These are phyloP conservation scores for Tolypocladium endophyticum DNA, from an alignment of 2,329 filamentous ascomycete genomes.

Conservation along the genomic window DNA sequence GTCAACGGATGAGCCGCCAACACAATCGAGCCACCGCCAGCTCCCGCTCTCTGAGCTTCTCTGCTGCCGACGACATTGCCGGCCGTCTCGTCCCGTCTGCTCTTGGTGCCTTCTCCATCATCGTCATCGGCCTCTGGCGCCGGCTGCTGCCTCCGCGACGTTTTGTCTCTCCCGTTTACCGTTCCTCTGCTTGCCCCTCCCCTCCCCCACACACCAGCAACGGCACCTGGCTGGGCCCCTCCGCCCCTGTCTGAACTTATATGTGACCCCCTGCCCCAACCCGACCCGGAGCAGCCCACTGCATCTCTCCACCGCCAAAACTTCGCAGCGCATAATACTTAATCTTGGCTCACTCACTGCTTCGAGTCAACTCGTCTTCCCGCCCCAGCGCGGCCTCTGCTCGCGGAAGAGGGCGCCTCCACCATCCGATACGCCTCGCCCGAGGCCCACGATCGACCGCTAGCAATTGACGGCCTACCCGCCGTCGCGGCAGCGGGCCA, in stretches of 20 bases:
- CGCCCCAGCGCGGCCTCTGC: constrained; percentile 17
- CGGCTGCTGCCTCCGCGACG: not conserved
- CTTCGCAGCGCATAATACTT: not conserved
- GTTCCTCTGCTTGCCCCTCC: not conserved
- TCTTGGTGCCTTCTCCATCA: not conserved
- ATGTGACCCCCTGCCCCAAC: not conserved
- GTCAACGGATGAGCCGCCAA: not conserved
- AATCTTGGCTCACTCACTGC: not conserved
- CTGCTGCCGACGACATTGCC: not conserved
- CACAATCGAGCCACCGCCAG: not conserved
- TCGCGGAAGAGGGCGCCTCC: constrained; percentile 3
- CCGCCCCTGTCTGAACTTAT: not conserved
- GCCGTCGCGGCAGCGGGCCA: constrained; percentile 17
- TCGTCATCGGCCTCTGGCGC: not conserved
- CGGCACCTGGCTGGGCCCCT: not conserved
- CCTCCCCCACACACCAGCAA: not conserved
- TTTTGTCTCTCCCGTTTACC: not conserved
- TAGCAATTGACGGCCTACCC: not conserved
- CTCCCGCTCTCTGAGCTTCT: not conserved
- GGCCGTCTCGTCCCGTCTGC: not conserved
- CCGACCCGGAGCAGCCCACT: not conserved
- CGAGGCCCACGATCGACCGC: not conserved
- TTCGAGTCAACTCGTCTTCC: constrained; percentile 4
- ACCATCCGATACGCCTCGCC: not conserved
- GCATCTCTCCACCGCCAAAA: not conserved